Percentiles rank a stretch among this genome's conserved stretches.
phyloP scores from a whole-genome alignment of 139 green algal genomes.

The Picochlorum sp. region DNA sequence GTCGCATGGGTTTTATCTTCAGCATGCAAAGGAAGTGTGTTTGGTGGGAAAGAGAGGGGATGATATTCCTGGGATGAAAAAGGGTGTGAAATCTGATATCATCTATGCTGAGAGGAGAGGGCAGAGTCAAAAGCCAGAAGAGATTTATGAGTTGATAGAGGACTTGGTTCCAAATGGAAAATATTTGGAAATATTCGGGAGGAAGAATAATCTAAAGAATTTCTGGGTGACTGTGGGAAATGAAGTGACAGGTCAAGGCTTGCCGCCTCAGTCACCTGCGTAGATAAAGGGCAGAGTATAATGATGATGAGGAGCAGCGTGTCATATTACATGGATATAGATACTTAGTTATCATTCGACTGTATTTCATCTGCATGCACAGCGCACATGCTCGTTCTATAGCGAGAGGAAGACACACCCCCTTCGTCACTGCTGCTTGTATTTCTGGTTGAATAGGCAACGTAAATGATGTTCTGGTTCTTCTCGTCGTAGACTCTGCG shows the following conservation, averaged over 20 bases:
- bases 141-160: conserved; percentile 94
- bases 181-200: conserved; percentile 90
- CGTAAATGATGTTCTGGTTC: conserved; percentile 52
- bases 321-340: too few relatives aligned
- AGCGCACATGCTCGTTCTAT: conserved; percentile 46
- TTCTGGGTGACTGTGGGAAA: conserved; percentile 90
- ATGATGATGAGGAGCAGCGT: neutral
- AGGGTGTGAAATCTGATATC: conserved; percentile 59
- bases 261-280: neutral
- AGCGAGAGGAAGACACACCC: conserved; percentile 23
- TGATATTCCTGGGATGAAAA: conserved; percentile 24
- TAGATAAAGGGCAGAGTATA: neutral
- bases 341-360: neutral
- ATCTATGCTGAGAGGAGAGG: conserved; percentile 77
- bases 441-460: conserved; percentile 65
- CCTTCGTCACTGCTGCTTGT: conserved; percentile 27
- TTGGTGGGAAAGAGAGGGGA: conserved; percentile 66
- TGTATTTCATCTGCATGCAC: conserved; percentile 26
- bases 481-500: conserved; percentile 62
- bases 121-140: conserved; percentile 92
- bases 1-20: conserved; percentile 90
- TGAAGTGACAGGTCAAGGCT: conserved; percentile 74
- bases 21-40: conserved; percentile 88
- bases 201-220: conserved; percentile 90
- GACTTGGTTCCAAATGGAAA: conserved; percentile 68